Base-by-base conservation (phyloP, 805 yeast species). In the Lipomyces yamanashiensis region DNA sequence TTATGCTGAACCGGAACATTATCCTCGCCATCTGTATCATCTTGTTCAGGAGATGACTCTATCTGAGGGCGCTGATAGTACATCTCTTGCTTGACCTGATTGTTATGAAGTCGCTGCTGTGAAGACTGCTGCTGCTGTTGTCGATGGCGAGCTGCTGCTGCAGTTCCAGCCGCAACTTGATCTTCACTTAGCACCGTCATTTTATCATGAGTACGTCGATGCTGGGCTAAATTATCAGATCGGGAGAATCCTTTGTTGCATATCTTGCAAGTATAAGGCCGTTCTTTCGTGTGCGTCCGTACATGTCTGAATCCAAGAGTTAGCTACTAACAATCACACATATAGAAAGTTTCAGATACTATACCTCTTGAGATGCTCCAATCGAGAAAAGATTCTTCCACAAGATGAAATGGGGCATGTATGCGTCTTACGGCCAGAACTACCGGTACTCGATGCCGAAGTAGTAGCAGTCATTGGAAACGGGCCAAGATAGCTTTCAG, bases 151-250 rank as follows among this genome's bases (percentile, higher is more conserved):
- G 23, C 49, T 1, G 65, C 61, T 3, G 61, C 57, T 28, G 62
- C 62, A 7, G 58, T 58, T 9, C 56, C 67, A 2, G 67, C 55
- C 10, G 57, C 54, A 45, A 60, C 67, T 28, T 59, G 67, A 10
- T 63, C 64, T n/a, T 55, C 63, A 40, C 63, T 41, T 3, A 63
- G 36, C 2, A 58, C 62, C 2, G 67, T 56, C 63, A 58, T 54
- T 48, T 66, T 66, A 12, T 66, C 69, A 55, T 68, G 69, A 15
- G 71, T 66, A 33, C 69, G 63, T 13, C 66, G 63, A 59, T 67
- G 70, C 55, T 64, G 71, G 6, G 62, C 62, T 1, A 59, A 56
- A 33, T 62, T 69, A 37, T 60, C 68, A 2, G 64, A 64, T 0
- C 72, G 61, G 53, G 70, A 65, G 43, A 67, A 67, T 12, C 66